A percentile compares a stretch with the other conserved stretches of the same genome.
phyloP scores from a whole-genome alignment of 2,329 filamentous ascomycete genomes.

The Apiospora malaysiana region DNA sequence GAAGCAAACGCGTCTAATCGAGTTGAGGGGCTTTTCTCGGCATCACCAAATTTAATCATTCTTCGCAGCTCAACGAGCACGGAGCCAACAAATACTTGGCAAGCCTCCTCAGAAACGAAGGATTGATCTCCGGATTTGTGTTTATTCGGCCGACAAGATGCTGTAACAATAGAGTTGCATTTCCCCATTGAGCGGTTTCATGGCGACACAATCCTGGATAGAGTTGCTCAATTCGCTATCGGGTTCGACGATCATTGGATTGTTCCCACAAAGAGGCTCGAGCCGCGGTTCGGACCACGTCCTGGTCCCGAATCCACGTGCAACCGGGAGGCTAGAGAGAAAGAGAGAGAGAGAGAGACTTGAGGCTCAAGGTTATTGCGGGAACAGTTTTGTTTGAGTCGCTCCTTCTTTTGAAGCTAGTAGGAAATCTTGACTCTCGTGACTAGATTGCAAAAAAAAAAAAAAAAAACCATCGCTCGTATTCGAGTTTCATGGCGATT shows the following conservation, averaged over 20 bases:
- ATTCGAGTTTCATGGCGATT: background rate
- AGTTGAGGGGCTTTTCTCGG: background rate
- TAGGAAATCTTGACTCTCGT: background rate
- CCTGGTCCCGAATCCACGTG: background rate
- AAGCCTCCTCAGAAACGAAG: background rate
- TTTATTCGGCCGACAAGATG: background rate
- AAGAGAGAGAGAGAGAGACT: background rate
- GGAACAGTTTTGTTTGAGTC: background rate
- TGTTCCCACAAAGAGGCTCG: background rate
- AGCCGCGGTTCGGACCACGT: background rate
- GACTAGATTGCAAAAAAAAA: background rate
- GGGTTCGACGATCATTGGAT: background rate
- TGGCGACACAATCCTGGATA: background rate
- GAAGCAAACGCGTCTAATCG: background rate
- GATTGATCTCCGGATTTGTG: background rate
- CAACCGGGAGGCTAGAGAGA: background rate
- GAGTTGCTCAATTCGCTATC: slow-evolving; percentile 10
- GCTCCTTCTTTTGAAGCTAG: background rate
- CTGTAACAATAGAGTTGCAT: background rate
- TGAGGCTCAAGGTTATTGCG: background rate
- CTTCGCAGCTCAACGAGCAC: too few species aligned
- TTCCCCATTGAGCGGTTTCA: background rate
- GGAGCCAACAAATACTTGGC: background rate
- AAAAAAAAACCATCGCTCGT: background rate
- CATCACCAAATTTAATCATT: too few species aligned